Percentiles rank a stretch among this genome's conserved stretches.
These are phyloP conservation scores for Diaporthe aspalathi DNA, from an alignment of 2,329 filamentous ascomycete genomes.

Conservation along the genomic window DNA sequence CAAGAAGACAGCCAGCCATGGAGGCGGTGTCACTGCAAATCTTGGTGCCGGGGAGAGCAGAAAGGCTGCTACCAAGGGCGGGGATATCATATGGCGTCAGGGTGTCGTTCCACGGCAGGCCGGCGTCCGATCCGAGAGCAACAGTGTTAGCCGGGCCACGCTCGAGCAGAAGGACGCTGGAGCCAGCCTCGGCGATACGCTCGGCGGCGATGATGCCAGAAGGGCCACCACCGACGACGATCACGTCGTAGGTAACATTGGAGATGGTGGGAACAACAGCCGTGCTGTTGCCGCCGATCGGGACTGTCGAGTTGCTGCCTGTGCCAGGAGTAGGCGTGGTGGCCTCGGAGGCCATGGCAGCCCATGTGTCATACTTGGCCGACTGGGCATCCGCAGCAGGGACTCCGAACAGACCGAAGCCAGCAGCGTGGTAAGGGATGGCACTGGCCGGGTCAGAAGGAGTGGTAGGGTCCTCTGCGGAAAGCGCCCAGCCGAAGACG, in stretches of 20 bases:
- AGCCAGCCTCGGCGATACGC: constrained; percentile 51
- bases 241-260: constrained; percentile 54
- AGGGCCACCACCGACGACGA: constrained; percentile 52
- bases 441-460: constrained; percentile 48
- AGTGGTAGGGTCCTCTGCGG: constrained; percentile 47
- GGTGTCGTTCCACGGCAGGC: constrained; percentile 49
- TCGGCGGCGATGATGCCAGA: constrained; percentile 51
- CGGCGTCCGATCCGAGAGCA: constrained; percentile 46
- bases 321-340: constrained; percentile 28
- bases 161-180: constrained; percentile 52
- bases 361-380: constrained; percentile 45
- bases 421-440: constrained; percentile 55
- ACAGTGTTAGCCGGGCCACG: constrained; percentile 51
- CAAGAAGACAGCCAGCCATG: constrained; percentile 52
- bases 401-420: constrained; percentile 52
- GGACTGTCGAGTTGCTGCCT: constrained; percentile 34
- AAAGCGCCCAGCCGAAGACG: constrained; percentile 55
- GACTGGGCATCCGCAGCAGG: constrained; percentile 49
- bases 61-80: constrained; percentile 44
- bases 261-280: constrained; percentile 40
- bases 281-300: constrained; percentile 42
- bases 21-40: constrained; percentile 51
- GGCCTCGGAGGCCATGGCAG: constrained; percentile 36
- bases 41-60: constrained; percentile 39
- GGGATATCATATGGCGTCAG: constrained; percentile 49